Base-by-base conservation (phyloP, 176 grass and related monocot species). In the Themeda triandra region DNA sequence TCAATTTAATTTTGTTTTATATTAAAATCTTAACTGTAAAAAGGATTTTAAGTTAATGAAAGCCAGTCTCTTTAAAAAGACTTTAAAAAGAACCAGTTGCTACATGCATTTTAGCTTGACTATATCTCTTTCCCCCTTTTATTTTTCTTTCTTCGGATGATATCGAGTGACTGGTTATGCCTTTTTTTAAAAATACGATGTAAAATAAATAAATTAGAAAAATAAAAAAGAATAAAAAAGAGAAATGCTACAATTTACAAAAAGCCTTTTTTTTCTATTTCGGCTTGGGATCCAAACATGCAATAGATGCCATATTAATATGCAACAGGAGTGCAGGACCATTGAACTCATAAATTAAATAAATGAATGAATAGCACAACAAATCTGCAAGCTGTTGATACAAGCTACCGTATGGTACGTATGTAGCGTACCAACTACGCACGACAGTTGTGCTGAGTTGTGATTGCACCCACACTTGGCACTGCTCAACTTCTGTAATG, bases 391-490 rank as follows among this genome's bases (percentile, higher is more conserved):
- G 83, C 73, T 86, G 73, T 78, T 62, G 44, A 73, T 62, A 66
- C 83, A 82, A 64, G 41, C 66, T 35, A n/a, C 18, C 12, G 69
- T 27, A 24, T 48, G 45, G 69, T 25, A n/a, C 4, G 33, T n/a
- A 35, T 13, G 25, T 74, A 74, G 86, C 83, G 65, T 86, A 73
- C 29, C 79, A 71, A 45, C 72, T 72, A 82, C 66, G 73, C 64
- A 25, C 44, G 39, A 82, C 83, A 90, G 23, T 86, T 66, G 46
- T 73, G 68, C 45, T 86, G 73, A 90, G 88, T 78, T 83, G 73
- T 90, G 73, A 3, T 78, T 71, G 53, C 78, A 82, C 25, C 73
- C 72, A 76, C 78, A 44, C 13, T 14, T n/a, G n/a, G n/a, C n/a
- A n/a, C 10, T 46, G 44, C 44, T 46, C 14, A 46, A 46, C 13